Conservation (phyloP, 2,329 filamentous ascomycete genomes). For the Phialocephala sp. region DNA sequence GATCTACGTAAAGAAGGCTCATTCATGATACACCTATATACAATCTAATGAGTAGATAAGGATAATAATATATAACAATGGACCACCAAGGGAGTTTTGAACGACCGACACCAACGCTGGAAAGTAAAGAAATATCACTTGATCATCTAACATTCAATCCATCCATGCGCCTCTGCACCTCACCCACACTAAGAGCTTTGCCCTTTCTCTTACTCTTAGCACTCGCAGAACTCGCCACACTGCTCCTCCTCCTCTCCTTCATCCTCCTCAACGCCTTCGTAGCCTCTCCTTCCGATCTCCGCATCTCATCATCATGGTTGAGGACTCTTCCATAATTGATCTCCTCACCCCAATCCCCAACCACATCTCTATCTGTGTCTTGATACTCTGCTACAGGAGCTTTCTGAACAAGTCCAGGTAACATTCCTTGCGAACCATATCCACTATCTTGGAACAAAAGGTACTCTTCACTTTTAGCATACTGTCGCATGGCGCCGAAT, state of each 20-base stretch:
- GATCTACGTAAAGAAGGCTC: not conserved
- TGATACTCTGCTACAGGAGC: constrained; percentile 26
- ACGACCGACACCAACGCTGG: constrained; percentile 4
- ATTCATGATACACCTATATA: not conserved
- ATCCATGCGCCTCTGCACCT: not conserved
- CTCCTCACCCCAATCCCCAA: constrained; percentile 7
- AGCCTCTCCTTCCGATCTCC: constrained; percentile 14
- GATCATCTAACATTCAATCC: not conserved
- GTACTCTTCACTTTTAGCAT: constrained; percentile 20
- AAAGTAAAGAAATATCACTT: not conserved
- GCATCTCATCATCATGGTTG: constrained; percentile 5
- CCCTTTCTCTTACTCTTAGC: not conserved
- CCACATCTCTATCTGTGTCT: not conserved
- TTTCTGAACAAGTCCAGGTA: constrained; percentile 30
- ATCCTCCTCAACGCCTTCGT: constrained; percentile 16
- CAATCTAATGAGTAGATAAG: not conserved
- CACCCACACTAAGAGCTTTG: not conserved
- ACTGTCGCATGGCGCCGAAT: constrained; percentile 1
- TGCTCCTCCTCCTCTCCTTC: constrained; percentile 10
- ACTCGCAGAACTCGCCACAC: not conserved
- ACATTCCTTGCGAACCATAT: constrained; percentile 31
- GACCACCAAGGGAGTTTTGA: not conserved
- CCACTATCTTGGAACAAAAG: constrained; percentile 31
- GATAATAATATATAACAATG: not conserved
- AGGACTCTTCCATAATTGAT: constrained; percentile 15